Evolutionary conservation across 2,329 filamentous ascomycete genomes (phyloP).

Genomic region (Geoglossum cookeanum): DNA sequence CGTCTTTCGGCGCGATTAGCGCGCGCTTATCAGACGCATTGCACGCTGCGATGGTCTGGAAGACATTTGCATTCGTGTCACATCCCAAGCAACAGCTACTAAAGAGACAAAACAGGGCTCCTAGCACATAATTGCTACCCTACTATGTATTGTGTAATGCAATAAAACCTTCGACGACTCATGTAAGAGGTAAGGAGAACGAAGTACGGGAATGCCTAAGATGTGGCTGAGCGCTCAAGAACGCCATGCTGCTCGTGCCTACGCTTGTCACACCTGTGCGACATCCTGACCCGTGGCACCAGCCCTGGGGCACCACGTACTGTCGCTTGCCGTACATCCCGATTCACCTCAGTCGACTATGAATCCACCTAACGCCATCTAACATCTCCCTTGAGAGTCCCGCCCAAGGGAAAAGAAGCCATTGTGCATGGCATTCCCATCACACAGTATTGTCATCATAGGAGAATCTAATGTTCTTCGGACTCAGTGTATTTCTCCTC

Average conservation of each 20-base stretch:
- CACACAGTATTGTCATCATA: constrained; percentile 49
- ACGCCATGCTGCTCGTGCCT: neutral
- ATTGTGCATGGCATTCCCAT: neutral
- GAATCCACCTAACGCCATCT: neutral
- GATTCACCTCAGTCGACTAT: neutral
- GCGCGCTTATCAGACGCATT: neutral
- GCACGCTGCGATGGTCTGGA: too few species aligned
- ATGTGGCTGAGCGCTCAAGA: neutral
- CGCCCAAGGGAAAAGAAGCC: neutral
- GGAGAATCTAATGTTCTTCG: constrained; percentile 78
- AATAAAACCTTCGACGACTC: neutral
- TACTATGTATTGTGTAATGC: neutral
- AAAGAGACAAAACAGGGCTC: neutral
- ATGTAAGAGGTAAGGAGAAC: neutral
- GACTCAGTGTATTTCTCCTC: constrained; percentile 54
- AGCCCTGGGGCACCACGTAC: neutral
- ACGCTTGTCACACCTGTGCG: neutral
- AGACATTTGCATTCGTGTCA: neutral
- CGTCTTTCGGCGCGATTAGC: neutral
- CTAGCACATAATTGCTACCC: neutral
- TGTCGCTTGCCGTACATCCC: neutral
- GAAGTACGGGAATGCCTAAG: neutral
- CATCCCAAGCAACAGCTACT: neutral
- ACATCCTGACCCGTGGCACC: neutral
- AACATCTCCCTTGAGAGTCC: too few species aligned